phyloP scores from a whole-genome alignment of 208 protist genomes.

The Acanthamoeba healyi region DNA sequence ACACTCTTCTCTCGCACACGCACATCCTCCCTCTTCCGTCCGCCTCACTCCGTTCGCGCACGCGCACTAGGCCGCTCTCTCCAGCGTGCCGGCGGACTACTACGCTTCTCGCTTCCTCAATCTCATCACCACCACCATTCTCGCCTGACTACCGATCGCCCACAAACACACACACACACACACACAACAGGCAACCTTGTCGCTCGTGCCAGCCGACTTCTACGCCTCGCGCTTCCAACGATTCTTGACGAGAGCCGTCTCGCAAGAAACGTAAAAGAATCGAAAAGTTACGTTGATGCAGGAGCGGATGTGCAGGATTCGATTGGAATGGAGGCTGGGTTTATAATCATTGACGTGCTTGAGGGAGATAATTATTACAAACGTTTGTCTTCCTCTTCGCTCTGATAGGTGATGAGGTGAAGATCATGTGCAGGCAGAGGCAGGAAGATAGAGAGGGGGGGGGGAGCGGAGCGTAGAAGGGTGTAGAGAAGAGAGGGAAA shows the following conservation, averaged over 20 bases:
- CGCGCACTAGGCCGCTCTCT: background rate
- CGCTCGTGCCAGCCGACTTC: background rate
- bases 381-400: slow-evolving; percentile 10
- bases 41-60: background rate
- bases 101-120: slow-evolving; percentile 12
- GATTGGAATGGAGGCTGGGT: background rate
- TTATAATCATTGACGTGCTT: background rate
- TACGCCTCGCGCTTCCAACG: background rate
- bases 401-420: background rate
- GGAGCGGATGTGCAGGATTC: background rate
- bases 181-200: background rate
- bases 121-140: background rate
- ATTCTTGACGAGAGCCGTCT: background rate
- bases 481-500: background rate
- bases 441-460: background rate
- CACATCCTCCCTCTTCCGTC: background rate
- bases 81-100: background rate
- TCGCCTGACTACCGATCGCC: background rate
- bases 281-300: background rate
- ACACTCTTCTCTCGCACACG: background rate
- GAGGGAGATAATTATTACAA: slow-evolving; percentile 15
- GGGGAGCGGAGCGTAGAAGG: background rate
- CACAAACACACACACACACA: background rate
- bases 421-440: background rate
- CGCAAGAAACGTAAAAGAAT: background rate